A percentile compares a stretch with the other conserved stretches of the same genome.
phyloP scores from a whole-genome alignment of 768 basidiomycete species.

The Suillus americanus region DNA sequence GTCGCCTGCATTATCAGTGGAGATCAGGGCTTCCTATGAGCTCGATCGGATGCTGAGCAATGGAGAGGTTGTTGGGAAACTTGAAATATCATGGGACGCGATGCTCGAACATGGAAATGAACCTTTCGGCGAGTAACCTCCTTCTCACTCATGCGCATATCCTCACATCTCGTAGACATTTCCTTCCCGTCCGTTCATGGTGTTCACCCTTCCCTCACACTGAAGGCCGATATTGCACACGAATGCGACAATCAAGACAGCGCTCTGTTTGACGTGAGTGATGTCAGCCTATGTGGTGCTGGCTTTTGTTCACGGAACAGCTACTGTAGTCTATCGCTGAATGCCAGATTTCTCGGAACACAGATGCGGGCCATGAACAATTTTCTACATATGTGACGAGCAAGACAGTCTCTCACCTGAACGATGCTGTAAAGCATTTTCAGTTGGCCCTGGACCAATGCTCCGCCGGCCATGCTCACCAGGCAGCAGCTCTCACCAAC shows the following conservation, averaged over 20 bases:
- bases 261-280: too few relatives aligned
- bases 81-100: not conserved
- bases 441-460: too few relatives aligned
- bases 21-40: not conserved
- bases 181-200: not conserved
- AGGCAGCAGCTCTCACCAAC: too few relatives aligned
- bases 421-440: too few relatives aligned
- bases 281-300: too few relatives aligned
- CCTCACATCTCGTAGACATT: not conserved
- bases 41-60: not conserved
- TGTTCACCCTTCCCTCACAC: not conserved
- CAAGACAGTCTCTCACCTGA: too few relatives aligned
- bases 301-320: too few relatives aligned
- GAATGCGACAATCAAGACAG: not conserved
- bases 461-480: too few relatives aligned
- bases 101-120: not conserved
- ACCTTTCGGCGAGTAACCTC: not conserved
- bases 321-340: too few relatives aligned
- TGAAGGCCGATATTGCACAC: not conserved
- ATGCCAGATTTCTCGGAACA: too few relatives aligned
- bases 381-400: too few relatives aligned
- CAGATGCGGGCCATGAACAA: too few relatives aligned
- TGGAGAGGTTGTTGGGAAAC: not conserved
- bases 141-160: not conserved
- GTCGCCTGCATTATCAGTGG: not conserved